These are phyloP conservation scores for Calonectria hongkongensis DNA, from an alignment of 2,329 filamentous ascomycete genomes.

Conservation along the genomic window DNA sequence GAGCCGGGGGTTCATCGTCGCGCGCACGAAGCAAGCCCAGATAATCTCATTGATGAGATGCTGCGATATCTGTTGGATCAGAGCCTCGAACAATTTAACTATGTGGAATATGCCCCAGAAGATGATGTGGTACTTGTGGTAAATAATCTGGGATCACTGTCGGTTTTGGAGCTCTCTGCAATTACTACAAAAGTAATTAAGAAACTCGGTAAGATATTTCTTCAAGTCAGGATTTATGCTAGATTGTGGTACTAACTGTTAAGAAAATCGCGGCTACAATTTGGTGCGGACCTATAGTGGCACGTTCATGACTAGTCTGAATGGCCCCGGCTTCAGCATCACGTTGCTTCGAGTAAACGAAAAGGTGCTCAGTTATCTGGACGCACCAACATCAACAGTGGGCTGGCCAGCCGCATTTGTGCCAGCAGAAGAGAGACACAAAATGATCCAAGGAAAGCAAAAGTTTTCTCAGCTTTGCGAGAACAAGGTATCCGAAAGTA, in stretches of 20 bases:
- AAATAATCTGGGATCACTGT: neutral
- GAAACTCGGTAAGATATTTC: neutral
- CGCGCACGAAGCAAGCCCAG: neutral
- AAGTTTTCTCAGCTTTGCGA: neutral
- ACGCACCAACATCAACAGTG: neutral
- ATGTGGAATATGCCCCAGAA: neutral
- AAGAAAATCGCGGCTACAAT: neutral
- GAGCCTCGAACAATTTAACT: neutral
- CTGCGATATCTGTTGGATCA: neutral
- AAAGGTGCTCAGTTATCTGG: neutral
- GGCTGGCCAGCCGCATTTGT: neutral
- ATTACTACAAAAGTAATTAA: neutral
- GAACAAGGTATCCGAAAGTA: neutral
- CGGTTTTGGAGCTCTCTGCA: neutral
- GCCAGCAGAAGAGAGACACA: neutral
- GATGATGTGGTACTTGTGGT: neutral
- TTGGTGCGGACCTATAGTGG: neutral
- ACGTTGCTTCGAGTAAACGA: slow-evolving; percentile 12
- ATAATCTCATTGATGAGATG: neutral
- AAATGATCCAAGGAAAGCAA: neutral
- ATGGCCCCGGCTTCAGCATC: slow-evolving; percentile 17
- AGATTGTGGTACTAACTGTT: neutral
- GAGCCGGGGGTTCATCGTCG: slow-evolving; percentile 38
- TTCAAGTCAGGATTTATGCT: neutral
- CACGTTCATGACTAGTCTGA: slow-evolving; percentile 21